These are phyloP conservation scores for Leptoxyphium fumago DNA, from an alignment of 2,329 filamentous ascomycete genomes.

Conservation along the genomic window DNA sequence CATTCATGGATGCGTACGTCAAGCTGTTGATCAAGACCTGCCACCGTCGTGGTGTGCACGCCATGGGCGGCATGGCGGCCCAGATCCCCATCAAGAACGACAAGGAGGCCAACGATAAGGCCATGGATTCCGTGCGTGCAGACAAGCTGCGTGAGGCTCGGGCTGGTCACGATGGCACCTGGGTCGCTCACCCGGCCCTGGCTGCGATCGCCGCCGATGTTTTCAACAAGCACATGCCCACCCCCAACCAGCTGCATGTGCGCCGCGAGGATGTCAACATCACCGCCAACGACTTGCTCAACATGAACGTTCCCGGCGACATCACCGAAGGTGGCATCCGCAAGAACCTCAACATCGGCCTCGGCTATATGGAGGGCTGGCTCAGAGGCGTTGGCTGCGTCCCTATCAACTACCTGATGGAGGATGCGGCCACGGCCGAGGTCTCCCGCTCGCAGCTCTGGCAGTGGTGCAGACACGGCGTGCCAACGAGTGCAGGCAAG, in stretches of 20 bases:
- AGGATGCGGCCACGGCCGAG: conserved; percentile 93
- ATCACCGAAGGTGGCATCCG: conserved; percentile 90
- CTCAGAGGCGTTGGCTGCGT: conserved; percentile 87
- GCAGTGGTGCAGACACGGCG: conserved; percentile 74
- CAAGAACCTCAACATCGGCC: conserved; percentile 93
- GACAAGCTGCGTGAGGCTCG: conserved; percentile 95
- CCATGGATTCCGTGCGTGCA: conserved; percentile 82
- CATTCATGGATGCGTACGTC: conserved; percentile 96
- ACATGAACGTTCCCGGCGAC: conserved; percentile 91
- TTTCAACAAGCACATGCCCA: conserved; percentile 98
- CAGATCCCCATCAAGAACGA: conserved; percentile 98
- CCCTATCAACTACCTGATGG: conserved; percentile 96
- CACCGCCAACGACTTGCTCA: conserved; percentile 77
- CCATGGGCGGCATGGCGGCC: conserved; percentile 96
- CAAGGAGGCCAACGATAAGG: conserved; percentile 75
- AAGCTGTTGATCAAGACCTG: conserved; percentile 97
- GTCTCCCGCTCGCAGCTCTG: conserved; percentile 88
- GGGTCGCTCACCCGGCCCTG: conserved; percentile 92
- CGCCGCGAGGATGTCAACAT: conserved; percentile 82
- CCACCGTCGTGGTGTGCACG: conserved; percentile 91
- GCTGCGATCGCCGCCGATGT: conserved; percentile 77
- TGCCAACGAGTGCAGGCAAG: conserved; percentile 75
- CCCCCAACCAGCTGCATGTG: conserved; percentile 87
- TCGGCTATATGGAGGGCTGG: conserved; percentile 99
- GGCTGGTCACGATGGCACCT: conserved; percentile 90